Conservation (phyloP, 352 stramenopile genomes). For the Globisporangium recalcitrans region DNA sequence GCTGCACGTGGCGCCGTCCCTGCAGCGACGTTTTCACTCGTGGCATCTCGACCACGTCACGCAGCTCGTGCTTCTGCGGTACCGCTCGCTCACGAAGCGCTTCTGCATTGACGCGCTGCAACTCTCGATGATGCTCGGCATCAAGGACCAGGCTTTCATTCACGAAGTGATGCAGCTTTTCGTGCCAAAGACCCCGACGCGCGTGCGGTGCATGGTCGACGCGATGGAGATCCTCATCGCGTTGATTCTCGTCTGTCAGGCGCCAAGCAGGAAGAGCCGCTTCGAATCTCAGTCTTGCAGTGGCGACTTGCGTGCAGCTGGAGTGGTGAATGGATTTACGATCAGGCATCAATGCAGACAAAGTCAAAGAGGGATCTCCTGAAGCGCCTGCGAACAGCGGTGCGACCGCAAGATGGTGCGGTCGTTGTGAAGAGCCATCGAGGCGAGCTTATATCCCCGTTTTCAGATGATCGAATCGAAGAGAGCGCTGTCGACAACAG, state of each 20-base stretch:
- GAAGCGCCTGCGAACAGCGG: slow-evolving; percentile 34
- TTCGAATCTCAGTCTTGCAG: slow-evolving; percentile 36
- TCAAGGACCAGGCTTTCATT: slow-evolving; percentile 45
- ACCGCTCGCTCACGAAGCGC: slow-evolving; percentile 47
- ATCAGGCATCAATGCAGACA: slow-evolving; percentile 27
- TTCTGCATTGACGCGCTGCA: slow-evolving; percentile 57
- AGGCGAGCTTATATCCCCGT: slow-evolving; percentile 41
- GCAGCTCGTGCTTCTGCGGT: slow-evolving; percentile 42
- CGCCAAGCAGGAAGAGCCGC: slow-evolving; percentile 44
- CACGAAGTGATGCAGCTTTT: slow-evolving; percentile 48
- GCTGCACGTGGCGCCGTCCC: slow-evolving; percentile 41
- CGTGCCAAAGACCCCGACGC: slow-evolving; percentile 42
- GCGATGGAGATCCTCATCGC: slow-evolving; percentile 62
- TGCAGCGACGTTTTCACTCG: slow-evolving; percentile 44
- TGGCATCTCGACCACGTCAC: slow-evolving; percentile 55
- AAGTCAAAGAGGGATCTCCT: slow-evolving; percentile 33
- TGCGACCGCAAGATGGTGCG: slow-evolving; percentile 19
- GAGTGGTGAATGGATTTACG: slow-evolving; percentile 61
- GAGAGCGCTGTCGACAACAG: background rate
- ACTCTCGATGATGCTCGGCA: slow-evolving; percentile 38
- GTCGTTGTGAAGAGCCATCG: slow-evolving; percentile 46
- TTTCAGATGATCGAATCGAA: slow-evolving; percentile 3
- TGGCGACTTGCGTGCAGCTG: slow-evolving; percentile 54
- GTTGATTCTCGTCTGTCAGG: slow-evolving; percentile 58
- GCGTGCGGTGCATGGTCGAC: slow-evolving; percentile 66